Evolutionary conservation across 2,329 filamentous ascomycete genomes (phyloP).

Genomic region (Fusarium vanettenii): DNA sequence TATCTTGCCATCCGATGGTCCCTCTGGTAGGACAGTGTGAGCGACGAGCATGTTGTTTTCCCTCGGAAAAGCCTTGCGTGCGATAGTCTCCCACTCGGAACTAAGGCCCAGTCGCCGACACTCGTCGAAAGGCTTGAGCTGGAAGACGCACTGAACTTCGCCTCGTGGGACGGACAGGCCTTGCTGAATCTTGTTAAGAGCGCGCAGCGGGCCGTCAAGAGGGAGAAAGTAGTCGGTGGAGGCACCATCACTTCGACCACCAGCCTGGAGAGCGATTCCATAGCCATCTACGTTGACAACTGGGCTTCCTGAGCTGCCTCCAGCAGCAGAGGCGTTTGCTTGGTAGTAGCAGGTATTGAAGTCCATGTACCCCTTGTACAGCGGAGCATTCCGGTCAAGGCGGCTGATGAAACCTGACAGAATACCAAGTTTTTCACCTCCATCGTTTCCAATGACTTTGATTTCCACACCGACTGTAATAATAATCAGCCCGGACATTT

Average conservation of each 20-base stretch:
- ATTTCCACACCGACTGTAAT: conserved; percentile 18
- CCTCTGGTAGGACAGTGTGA: conserved; percentile 91
- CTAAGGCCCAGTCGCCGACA: conserved; percentile 89
- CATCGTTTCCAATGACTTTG: conserved; percentile 30
- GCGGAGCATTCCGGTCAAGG: conserved; percentile 93
- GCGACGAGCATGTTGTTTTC: conserved; percentile 97
- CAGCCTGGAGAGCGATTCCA: conserved; percentile 83
- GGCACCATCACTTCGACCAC: conserved; percentile 91
- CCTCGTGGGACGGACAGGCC: conserved; percentile 83
- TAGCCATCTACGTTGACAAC: conserved; percentile 95
- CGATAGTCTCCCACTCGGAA: conserved; percentile 84
- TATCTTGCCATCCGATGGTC: conserved; percentile 81
- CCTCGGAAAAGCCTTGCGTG: conserved; percentile 84
- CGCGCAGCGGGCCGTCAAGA: conserved; percentile 87
- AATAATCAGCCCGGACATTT: neutral
- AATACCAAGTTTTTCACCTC: conserved; percentile 28
- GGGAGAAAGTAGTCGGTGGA: conserved; percentile 98
- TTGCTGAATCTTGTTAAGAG: conserved; percentile 84
- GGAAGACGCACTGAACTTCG: conserved; percentile 96
- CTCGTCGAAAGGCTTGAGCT: conserved; percentile 97
- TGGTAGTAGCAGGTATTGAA: conserved; percentile 98
- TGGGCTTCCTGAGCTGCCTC: conserved; percentile 95
- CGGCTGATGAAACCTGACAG: conserved; percentile 94
- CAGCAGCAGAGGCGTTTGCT: conserved; percentile 94
- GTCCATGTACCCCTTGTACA: conserved; percentile 98